Base-by-base conservation (phyloP, 139 green algal species). In the Zygnema circumcarinatum region DNA sequence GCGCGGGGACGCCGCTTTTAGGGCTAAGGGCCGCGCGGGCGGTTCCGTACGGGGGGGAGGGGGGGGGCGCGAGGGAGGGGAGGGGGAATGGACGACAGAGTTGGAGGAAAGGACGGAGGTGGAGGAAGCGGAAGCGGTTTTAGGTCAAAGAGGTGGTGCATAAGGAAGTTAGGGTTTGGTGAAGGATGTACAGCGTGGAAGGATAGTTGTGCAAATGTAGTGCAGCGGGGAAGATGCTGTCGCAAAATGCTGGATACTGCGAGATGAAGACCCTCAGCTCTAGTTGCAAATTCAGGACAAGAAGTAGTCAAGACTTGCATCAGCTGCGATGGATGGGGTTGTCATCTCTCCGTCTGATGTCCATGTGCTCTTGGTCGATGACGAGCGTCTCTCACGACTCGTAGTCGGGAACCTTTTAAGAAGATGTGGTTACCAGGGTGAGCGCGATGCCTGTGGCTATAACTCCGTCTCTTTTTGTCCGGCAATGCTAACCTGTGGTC, bases 341-440 rank as follows among this genome's bases (percentile, higher is more conserved):
- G 7, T 11, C 16, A 86, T 86, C 31, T 86, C 79, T 32, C 79
- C 79, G 2, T 39, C 31, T 7, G 89, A 94, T 31, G 74, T 97
- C 0, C 93, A 95, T 72, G 93, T 98, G 0, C 79, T 98, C 62
- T 88, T 97, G 1, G 95, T 98, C 3, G 95, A 98, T 47, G 95
- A 98, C 53, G 95, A 98, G 78, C 81, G 92, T 0, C 86, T 98
- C 1, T 92, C 85, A 0, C 85, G 95, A 0, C 73, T 95, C 0
- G 94, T 98, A 21, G 94, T 98, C 1, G 90, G 90, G 35, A 96
- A 94, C 53, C 79, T 97, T 62, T 89, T 98, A 41, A 91, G 91
- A 0, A 94, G 95, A 52, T 96, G 94, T 81, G 92, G 94, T 39
- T 98, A 81, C 42, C 67, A 81, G 42, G 81, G 81, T 87, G 54